Evolutionary conservation across 768 basidiomycete species (phyloP).

Genomic region (Chiua virens): DNA sequence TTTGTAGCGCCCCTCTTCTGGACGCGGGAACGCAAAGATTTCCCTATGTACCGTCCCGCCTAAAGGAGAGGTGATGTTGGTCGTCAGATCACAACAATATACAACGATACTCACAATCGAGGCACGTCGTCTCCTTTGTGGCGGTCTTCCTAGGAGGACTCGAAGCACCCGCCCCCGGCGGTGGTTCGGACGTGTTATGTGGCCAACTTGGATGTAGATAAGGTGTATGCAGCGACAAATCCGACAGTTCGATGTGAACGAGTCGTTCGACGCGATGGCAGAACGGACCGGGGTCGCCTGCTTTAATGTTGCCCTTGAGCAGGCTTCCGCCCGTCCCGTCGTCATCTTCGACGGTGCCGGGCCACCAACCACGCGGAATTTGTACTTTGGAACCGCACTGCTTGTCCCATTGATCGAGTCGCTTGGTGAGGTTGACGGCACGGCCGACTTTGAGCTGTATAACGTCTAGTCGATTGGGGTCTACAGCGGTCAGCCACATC

Average conservation of each 20-base stretch:
- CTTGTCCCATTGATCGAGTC: slow-evolving; percentile 78
- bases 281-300: slow-evolving; percentile 60
- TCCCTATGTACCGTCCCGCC: slow-evolving; percentile 69
- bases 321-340: slow-evolving; percentile 42
- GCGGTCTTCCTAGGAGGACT: slow-evolving; percentile 14
- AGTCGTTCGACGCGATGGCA: slow-evolving; percentile 78
- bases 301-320: slow-evolving; percentile 63
- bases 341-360: slow-evolving; percentile 48
- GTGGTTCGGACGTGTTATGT: slow-evolving; percentile 31
- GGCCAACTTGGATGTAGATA: slow-evolving; percentile 60
- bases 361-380: slow-evolving; percentile 73
- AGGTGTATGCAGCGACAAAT: slow-evolving; percentile 54
- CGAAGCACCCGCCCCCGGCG: slow-evolving; percentile 2
- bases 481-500: slow-evolving; percentile 19
- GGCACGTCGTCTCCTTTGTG: slow-evolving; percentile 32
- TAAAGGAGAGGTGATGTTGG: slow-evolving; percentile 21
- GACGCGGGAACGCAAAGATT: slow-evolving; percentile 71
- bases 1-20: slow-evolving; percentile 49
- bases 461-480: slow-evolving; percentile 35
- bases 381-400: slow-evolving; percentile 79
- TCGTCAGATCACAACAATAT: neutral
- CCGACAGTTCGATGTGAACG: slow-evolving; percentile 78
- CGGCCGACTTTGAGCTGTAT: slow-evolving; percentile 81
- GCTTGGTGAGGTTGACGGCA: slow-evolving; percentile 66
- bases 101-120: slow-evolving; percentile 42